phyloP scores from a whole-genome alignment of 2,329 filamentous ascomycete species.

The Sclerotiophoma versabilis region DNA sequence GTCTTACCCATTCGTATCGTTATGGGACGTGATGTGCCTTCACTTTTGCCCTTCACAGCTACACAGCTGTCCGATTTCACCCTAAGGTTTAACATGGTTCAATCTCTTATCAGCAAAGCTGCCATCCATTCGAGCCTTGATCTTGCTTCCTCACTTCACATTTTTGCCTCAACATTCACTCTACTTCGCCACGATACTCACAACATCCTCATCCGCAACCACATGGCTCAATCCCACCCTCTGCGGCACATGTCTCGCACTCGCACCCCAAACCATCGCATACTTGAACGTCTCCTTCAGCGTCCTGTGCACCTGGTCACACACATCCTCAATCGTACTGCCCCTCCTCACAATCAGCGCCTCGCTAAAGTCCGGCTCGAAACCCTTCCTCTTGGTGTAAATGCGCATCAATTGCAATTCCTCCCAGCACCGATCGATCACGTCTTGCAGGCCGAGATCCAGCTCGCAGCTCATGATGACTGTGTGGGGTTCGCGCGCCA shows the following conservation, averaged over 20 bases:
- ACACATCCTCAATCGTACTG: constrained; percentile 94
- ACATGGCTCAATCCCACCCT: constrained; percentile 84
- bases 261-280: constrained; percentile 96
- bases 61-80: background rate
- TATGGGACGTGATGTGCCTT: background rate
- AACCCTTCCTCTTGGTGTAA: constrained; percentile 85
- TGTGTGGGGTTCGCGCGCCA: constrained; percentile 91
- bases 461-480: constrained; percentile 98
- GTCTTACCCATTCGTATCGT: no score
- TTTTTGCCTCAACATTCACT: background rate
- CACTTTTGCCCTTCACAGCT: background rate
- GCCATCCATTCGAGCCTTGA: background rate
- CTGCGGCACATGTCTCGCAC: constrained; percentile 92
- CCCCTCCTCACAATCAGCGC: constrained; percentile 90
- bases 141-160: background rate
- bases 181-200: constrained; percentile 64
- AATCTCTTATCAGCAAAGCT: no score
- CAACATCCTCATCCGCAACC: constrained; percentile 74
- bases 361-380: constrained; percentile 87
- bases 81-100: no score
- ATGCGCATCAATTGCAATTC: constrained; percentile 88
- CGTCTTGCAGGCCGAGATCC: constrained; percentile 89
- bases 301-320: constrained; percentile 90
- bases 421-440: constrained; percentile 93
- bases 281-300: constrained; percentile 99